Base-by-base conservation (phyloP, 1,139 yeast genomes). In the Hyphopichia burtonii region DNA sequence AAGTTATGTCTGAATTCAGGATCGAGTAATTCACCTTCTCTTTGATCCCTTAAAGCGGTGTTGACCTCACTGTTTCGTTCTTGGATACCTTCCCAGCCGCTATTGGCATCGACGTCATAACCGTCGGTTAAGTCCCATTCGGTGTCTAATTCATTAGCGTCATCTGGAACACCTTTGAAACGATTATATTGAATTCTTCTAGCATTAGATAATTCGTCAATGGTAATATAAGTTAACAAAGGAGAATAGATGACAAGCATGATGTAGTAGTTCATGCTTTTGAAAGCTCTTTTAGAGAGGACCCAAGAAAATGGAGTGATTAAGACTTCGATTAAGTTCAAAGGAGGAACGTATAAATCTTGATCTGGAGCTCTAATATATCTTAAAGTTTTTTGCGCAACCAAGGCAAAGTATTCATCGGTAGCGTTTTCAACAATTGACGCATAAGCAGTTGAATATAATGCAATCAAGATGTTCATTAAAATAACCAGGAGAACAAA, bases 71-170 rank as follows among this genome's bases (percentile, higher is more conserved):
- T 52, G 52, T 61, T 69, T 51, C 69, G 63, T 55, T 61, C 71
- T 46, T 61, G 71, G 44, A 63, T 76, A 27, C 59, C 73, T 50
- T 59, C 71, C 64, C 64, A 76, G 9, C 71, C 74, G 32, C 54
- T 42, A 9, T 65, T 71, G 25, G 48, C 50, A 17, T 59, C 67
- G 28, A 58, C 69, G 39, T 74, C 77, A 54, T 74, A 88, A 0
- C 96, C 96, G 59, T 88, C 96, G 9, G 85, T 77, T 52, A 88
- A 68, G 51, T 85, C 88, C 95, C 96, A 88, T 56, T 85, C 91
- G 15, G 83, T 76, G 53, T 89, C 89, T 31, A 69, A 57, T 54
- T 86, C 94, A 58, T 87, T 87, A 20, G 91, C 89, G 62, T 89
- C 96, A 58, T 88, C 96, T 0, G 86, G 68, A 16, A 79, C 62